phyloP scores from a whole-genome alignment of 2,329 filamentous ascomycete species.

The Penicillium sp. region DNA sequence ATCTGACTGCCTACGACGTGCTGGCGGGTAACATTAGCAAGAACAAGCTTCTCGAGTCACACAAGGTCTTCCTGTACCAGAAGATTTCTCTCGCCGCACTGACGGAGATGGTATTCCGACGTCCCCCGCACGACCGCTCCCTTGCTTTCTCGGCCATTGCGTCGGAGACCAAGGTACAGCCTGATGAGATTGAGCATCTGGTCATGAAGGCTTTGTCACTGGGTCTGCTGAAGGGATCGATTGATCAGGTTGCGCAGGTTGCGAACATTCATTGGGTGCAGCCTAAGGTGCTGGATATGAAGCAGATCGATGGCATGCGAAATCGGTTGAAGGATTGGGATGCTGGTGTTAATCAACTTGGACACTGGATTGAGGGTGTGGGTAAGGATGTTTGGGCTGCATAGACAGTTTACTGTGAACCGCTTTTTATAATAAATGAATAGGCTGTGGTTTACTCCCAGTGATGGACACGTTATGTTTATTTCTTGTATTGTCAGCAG shows the following conservation, averaged over 20 bases:
- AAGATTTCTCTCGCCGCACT: slow-evolving; percentile 97
- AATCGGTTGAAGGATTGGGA: slow-evolving; percentile 90
- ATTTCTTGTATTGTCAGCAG: neutral
- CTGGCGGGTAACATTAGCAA: slow-evolving; percentile 78
- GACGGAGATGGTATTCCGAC: slow-evolving; percentile 93
- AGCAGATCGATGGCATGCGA: slow-evolving; percentile 92
- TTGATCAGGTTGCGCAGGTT: slow-evolving; percentile 93
- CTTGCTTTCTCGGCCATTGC: slow-evolving; percentile 90
- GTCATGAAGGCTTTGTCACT: slow-evolving; percentile 99
- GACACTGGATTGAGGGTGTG: slow-evolving; percentile 93
- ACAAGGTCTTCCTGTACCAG: slow-evolving; percentile 84
- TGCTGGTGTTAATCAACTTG: slow-evolving; percentile 89
- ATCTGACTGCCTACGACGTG: slow-evolving; percentile 82
- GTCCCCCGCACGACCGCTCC: slow-evolving; percentile 90
- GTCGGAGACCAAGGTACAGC: slow-evolving; percentile 86
- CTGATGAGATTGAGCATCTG: slow-evolving; percentile 92
- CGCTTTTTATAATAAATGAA: slow-evolving; percentile 25
- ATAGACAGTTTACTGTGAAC: slow-evolving; percentile 41
- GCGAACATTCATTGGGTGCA: slow-evolving; percentile 98
- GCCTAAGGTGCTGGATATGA: slow-evolving; percentile 94
- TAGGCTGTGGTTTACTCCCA: slow-evolving; percentile 6
- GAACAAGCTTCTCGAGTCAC: slow-evolving; percentile 75
- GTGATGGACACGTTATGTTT: neutral
- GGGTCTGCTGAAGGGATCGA: slow-evolving; percentile 84
- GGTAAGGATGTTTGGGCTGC: slow-evolving; percentile 96